A percentile compares a stretch with the other conserved stretches of the same genome.
phyloP scores from a whole-genome alignment of 345 rosid species.

The Chamaenerion angustifolium region DNA sequence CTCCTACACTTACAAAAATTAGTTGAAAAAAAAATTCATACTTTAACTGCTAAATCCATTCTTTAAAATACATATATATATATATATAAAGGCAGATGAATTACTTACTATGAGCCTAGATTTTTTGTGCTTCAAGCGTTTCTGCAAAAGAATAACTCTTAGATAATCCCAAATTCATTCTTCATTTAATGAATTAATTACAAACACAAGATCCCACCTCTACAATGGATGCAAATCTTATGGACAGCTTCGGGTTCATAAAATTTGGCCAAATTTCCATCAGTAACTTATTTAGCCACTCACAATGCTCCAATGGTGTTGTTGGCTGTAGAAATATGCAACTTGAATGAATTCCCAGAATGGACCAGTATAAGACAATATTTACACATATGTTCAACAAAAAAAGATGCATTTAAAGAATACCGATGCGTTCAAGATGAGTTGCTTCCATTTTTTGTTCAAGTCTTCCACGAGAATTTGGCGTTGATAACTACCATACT shows the following conservation, averaged over 20 bases:
- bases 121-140: conserved; percentile 60
- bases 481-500: conserved; percentile 70
- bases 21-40: conserved; percentile 7
- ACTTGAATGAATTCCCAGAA: not conserved
- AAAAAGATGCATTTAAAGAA: conserved; percentile 2
- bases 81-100: conserved; percentile 3
- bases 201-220: conserved; percentile 41
- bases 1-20: conserved; percentile 35
- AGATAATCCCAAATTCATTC: not conserved
- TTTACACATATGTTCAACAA: not conserved
- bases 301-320: conserved; percentile 88
- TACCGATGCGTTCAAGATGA: conserved; percentile 47
- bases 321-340: conserved; percentile 34
- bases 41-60: conserved; percentile 3
- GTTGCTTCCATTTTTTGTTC: conserved; percentile 69
- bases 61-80: too few relatives aligned
- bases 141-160: conserved; percentile 30
- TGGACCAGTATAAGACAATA: not conserved
- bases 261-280: conserved; percentile 70
- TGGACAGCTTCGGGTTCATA: conserved; percentile 55
- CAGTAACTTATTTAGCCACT: conserved; percentile 85
- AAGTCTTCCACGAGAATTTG: conserved; percentile 61
- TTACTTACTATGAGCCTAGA: conserved; percentile 67
- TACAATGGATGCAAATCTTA: conserved; percentile 55
- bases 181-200: not conserved